These are phyloP conservation scores for Xylariales sp. DNA, from an alignment of 2,329 filamentous ascomycete genomes.

Conservation along the genomic window DNA sequence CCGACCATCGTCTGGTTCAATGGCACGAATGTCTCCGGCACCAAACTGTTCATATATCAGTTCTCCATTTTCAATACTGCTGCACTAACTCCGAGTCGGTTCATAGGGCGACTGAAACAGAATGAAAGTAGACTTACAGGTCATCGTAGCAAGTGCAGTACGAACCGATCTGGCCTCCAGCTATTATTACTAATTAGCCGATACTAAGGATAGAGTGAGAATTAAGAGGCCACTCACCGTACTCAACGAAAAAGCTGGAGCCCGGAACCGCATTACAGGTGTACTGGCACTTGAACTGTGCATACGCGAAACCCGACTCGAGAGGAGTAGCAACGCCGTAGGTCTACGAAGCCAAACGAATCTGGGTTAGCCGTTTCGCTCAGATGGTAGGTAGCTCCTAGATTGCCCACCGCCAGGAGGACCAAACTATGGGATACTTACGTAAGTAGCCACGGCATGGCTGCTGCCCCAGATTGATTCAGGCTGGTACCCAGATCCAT, in stretches of 20 bases:
- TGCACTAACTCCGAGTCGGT: not conserved
- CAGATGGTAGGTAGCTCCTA: no score
- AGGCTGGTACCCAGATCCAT: conserved; percentile 19
- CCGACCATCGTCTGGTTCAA: conserved; percentile 21
- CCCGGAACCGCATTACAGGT: conserved; percentile 20
- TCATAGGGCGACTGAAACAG: not conserved
- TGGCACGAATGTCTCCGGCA: conserved; percentile 19
- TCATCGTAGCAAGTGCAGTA: conserved; percentile 24
- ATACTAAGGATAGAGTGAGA: not conserved
- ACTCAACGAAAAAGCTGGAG: conserved; percentile 26
- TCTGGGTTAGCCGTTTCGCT: not conserved
- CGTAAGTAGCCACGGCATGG: conserved; percentile 23
- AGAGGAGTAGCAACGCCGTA: conserved; percentile 22
- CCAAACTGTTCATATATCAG: conserved; percentile 15
- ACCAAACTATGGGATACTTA: conserved; percentile 12
- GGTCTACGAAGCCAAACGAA: conserved; percentile 16
- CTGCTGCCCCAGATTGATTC: conserved; percentile 20
- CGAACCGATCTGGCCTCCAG: conserved; percentile 13
- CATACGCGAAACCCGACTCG: conserved; percentile 26
- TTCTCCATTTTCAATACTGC: not conserved
- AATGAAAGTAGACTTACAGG: conserved; percentile 19
- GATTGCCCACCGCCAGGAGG: no score
- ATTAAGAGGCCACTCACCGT: conserved; percentile 3
- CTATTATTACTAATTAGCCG: not conserved
- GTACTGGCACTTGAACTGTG: conserved; percentile 30